phyloP scores from a whole-genome alignment of 352 stramenopile genomes.

The Phytophthora macrochlamydospora region DNA sequence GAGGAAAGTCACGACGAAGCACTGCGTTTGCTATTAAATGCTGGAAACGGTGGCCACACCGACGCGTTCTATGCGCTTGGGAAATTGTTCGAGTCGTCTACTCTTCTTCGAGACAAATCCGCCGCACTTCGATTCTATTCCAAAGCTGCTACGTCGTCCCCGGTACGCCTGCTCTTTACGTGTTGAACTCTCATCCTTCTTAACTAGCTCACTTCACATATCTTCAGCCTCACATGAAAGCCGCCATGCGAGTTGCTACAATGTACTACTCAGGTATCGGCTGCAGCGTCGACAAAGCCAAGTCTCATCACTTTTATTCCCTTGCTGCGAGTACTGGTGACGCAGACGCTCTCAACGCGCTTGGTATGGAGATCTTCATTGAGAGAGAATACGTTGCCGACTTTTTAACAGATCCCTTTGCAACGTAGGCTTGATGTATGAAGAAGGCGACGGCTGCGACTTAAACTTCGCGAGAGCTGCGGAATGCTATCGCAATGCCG shows the following conservation, averaged over 20 bases:
- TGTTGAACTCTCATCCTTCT: background rate
- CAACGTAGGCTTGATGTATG: conserved; percentile 57
- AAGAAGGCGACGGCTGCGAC: conserved; percentile 79
- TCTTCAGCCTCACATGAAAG: conserved; percentile 42
- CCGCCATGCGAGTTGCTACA: conserved; percentile 57
- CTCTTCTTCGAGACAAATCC: conserved; percentile 48
- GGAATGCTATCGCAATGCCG: conserved; percentile 58
- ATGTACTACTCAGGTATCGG: conserved; percentile 72
- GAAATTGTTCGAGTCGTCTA: conserved; percentile 60
- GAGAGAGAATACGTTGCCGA: no score
- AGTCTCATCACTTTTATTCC: conserved; percentile 57
- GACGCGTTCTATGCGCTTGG: conserved; percentile 52
- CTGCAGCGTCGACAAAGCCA: conserved; percentile 50
- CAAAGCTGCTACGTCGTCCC: conserved; percentile 48
- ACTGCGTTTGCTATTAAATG: conserved; percentile 59
- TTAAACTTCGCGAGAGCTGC: conserved; percentile 64
- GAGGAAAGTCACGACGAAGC: conserved; percentile 71
- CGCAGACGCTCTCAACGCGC: conserved; percentile 67
- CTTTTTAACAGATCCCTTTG: background rate
- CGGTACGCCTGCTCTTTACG: conserved; percentile 14
- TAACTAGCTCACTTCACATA: background rate
- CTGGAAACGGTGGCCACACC: conserved; percentile 39
- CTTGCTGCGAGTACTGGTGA: conserved; percentile 61
- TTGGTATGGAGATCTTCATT: conserved; percentile 37
- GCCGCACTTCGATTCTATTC: conserved; percentile 65